A percentile compares a stretch with the other conserved stretches of the same genome.
Evolutionary conservation across 2,329 filamentous ascomycete species (phyloP).

Genomic region (Cladosporium sp.): DNA sequence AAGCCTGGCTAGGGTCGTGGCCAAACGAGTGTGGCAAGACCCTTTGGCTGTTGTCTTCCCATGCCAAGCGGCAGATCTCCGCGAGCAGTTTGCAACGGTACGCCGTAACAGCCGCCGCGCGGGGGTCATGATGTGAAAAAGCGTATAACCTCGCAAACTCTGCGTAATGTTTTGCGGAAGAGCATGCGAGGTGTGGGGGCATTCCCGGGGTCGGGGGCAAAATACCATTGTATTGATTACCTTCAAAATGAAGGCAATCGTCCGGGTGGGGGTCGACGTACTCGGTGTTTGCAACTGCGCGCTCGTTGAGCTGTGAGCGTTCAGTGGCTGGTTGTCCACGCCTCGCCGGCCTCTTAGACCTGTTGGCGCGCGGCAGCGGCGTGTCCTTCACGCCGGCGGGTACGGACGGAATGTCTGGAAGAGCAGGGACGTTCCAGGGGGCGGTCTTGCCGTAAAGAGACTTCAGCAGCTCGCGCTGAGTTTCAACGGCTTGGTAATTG

Average conservation of each 20-base stretch:
- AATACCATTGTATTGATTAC: not conserved
- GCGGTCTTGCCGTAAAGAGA: not conserved
- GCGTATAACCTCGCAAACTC: not conserved
- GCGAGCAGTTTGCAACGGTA: too few species aligned
- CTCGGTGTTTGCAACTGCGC: slow-evolving; percentile 4
- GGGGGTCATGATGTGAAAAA: too few species aligned
- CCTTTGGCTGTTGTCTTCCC: too few species aligned
- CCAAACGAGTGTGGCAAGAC: too few species aligned
- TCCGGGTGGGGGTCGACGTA: slow-evolving; percentile 2
- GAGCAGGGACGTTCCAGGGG: slow-evolving; percentile 1
- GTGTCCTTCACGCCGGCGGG: slow-evolving; percentile 1
- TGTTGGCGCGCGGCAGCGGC: not conserved
- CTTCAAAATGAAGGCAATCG: not conserved
- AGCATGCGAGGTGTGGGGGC: not conserved
- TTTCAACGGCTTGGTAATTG: slow-evolving; percentile 52
- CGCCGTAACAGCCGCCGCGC: too few species aligned
- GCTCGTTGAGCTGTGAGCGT: not conserved
- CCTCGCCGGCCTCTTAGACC: not conserved
- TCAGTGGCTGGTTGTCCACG: not conserved
- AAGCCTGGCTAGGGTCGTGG: not conserved
- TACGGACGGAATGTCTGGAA: not conserved
- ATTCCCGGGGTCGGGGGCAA: not conserved
- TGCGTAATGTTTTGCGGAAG: not conserved
- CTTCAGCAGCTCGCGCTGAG: slow-evolving; percentile 1
- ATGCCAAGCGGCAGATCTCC: too few species aligned